Evolutionary conservation across 2,329 filamentous ascomycete genomes (phyloP), one percentile per base, ranked within the genome.

Genomic region (Fusarium nematophilum): DNA sequence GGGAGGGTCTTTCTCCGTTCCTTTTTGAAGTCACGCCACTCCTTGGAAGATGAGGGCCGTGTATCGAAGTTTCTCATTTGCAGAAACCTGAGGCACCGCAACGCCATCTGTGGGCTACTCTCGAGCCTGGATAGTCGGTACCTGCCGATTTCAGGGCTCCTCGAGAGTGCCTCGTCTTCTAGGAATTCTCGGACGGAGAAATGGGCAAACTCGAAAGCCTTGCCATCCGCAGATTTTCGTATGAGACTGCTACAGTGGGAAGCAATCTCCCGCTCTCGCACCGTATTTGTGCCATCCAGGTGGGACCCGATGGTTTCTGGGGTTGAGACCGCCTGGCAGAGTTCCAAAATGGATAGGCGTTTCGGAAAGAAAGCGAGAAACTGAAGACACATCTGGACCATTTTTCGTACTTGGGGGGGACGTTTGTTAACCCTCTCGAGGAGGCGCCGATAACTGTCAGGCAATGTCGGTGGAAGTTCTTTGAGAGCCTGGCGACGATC

Each of bases 151-250:
- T 17, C 38, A 0, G 14, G 4, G 1, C 10, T 10, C 5, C 30
- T 10, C 2, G 4, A 31, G 0, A 53, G 9, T 1, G 21, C 44
- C 30, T 42, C 4, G 10, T 50, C 21, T 14, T 43, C 18, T 3
- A 65, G 44, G 10, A 52, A 66, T 3, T 66, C 63, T 7, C 38
- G 33, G 3, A 66, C 62, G 1, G 62, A 50, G 25, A 66, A 66
- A 1, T 66, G 62, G 0, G 62, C 59, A 29, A 56, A 54, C 4
- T 64, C 64, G 5, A 66, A 43, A 15, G 13, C 10, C 0, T 1
- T 3, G 0, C 18, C 51, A 9, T 46, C 5, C 0, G 25, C 10
- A 1, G 51, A 51, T 15, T 40, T 61, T 3, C 55, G 37, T 0
- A 65, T 42, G 0, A 65, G 62, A 0, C 59, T 63, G 5, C 63